Evolutionary conservation across 2,329 filamentous ascomycete species (phyloP).

Genomic region (Metarhizium anisopliae): DNA sequence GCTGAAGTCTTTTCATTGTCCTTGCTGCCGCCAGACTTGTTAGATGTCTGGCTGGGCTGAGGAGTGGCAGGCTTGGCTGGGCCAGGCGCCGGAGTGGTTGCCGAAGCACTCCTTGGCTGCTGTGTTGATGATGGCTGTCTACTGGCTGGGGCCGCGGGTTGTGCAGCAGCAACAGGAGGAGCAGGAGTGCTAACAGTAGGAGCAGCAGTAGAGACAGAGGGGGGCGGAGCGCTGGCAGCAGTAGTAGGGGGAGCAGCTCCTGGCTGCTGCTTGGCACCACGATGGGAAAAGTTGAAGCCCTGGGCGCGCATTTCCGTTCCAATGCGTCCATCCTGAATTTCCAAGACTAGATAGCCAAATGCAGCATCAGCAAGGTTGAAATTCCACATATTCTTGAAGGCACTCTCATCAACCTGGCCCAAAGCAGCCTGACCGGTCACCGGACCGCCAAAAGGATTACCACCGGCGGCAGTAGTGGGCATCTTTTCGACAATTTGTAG

Average conservation of each 20-base stretch:
- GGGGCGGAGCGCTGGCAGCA: conserved; percentile 23
- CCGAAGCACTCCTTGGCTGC: conserved; percentile 31
- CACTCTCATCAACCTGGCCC: conserved; percentile 93
- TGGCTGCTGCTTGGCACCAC: conserved; percentile 68
- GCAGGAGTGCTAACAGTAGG: conserved; percentile 22
- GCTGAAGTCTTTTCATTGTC: conserved; percentile 47
- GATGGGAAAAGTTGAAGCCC: conserved; percentile 98
- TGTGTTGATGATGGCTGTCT: conserved; percentile 30
- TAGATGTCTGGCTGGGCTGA: conserved; percentile 37
- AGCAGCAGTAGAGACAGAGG: conserved; percentile 7
- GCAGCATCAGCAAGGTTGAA: conserved; percentile 97
- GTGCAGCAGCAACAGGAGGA: conserved; percentile 27
- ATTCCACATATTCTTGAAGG: conserved; percentile 99
- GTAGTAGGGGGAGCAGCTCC: conserved; percentile 27
- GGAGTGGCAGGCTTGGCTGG: conserved; percentile 34
- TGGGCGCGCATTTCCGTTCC: conserved; percentile 98
- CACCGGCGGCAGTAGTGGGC: conserved; percentile 88
- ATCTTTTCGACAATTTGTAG: conserved; percentile 95
- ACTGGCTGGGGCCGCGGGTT: conserved; percentile 23
- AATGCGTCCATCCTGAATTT: conserved; percentile 91
- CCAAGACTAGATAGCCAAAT: conserved; percentile 90
- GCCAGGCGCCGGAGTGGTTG: conserved; percentile 22
- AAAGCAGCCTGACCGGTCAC: conserved; percentile 61
- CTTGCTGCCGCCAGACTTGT: conserved; percentile 32
- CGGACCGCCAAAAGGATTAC: conserved; percentile 91